Evolutionary conservation across 225 moss, liverwort and hornwort genomes (phyloP).

Genomic region (Marchantia paleacea): DNA sequence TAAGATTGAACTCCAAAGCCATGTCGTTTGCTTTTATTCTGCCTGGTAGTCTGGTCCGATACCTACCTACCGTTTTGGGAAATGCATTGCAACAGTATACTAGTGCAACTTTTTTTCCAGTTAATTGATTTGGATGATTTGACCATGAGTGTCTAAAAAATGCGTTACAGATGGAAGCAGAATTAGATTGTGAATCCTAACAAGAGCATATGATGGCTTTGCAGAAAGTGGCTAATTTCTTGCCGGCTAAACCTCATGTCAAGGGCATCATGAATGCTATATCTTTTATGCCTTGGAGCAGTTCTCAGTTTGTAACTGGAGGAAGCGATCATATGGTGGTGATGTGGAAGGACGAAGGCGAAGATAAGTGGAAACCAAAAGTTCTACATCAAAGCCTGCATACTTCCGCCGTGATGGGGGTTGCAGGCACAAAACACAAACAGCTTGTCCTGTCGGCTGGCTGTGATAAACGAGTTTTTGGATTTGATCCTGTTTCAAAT

Average conservation of each 20-base stretch:
- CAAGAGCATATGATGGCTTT: constrained; percentile 2
- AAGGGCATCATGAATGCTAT: constrained; percentile 84
- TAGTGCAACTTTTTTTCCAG: too few relatives aligned
- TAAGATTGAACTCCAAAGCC: background rate
- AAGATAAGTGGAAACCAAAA: constrained; percentile 68
- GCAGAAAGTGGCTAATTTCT: constrained; percentile 68
- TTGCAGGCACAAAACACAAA: constrained; percentile 71
- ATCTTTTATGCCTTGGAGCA: constrained; percentile 89
- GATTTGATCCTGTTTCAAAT: constrained; percentile 59
- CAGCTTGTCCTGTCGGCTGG: constrained; percentile 83
- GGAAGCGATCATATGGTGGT: constrained; percentile 89
- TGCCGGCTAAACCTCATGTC: constrained; percentile 77
- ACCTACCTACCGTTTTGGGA: too few relatives aligned
- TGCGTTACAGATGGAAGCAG: background rate
- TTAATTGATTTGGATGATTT: too few relatives aligned
- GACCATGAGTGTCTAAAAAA: background rate
- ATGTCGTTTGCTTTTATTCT: background rate
- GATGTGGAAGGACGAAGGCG: constrained; percentile 68
- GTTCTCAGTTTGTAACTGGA: constrained; percentile 82
- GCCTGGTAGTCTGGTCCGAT: too few relatives aligned
- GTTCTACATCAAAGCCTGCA: constrained; percentile 68
- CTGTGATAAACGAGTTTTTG: constrained; percentile 78
- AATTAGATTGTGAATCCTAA: background rate
- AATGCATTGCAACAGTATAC: too few relatives aligned
- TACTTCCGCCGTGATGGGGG: constrained; percentile 84